phyloP scores from a whole-genome alignment of 164 flowering plant genomes.

The Akebia trifoliata region DNA sequence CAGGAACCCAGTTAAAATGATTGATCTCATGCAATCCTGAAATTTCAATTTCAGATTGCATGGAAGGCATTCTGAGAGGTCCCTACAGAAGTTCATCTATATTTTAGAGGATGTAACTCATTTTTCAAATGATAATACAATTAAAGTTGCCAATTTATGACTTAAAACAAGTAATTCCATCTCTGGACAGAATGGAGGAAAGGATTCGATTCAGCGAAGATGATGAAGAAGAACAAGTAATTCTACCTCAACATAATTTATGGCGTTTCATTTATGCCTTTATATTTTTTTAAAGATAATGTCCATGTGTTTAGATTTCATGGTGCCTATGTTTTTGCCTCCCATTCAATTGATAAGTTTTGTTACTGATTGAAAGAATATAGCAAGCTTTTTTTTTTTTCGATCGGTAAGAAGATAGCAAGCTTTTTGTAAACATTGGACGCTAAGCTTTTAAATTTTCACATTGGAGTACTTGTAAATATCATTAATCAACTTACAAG shows the following conservation, averaged over 20 bases:
- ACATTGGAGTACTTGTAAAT: no score
- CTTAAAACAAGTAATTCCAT: background rate
- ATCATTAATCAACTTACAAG: conserved; percentile 41
- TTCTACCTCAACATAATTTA: background rate
- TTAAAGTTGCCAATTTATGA: background rate
- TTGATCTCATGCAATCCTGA: conserved; percentile 9
- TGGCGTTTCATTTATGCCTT: background rate
- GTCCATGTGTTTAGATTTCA: conserved; percentile 1
- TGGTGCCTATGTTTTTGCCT: background rate
- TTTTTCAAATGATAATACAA: background rate
- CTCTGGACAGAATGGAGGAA: no score
- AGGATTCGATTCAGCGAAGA: no score
- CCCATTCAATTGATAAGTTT: background rate
- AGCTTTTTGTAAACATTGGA: no score
- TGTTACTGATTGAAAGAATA: background rate
- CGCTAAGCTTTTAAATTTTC: no score
- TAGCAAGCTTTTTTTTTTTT: no score
- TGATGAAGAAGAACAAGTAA: background rate
- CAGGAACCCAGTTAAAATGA: conserved; percentile 9
- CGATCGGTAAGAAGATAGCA: no score
- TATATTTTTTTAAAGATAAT: background rate
- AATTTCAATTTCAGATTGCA: conserved; percentile 24
- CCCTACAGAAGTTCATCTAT: conserved; percentile 25
- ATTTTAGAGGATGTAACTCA: background rate
- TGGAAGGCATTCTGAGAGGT: conserved; percentile 8